These are phyloP conservation scores for Tricholoma sp. DNA, from an alignment of 768 basidiomycete genomes.

Conservation along the genomic window DNA sequence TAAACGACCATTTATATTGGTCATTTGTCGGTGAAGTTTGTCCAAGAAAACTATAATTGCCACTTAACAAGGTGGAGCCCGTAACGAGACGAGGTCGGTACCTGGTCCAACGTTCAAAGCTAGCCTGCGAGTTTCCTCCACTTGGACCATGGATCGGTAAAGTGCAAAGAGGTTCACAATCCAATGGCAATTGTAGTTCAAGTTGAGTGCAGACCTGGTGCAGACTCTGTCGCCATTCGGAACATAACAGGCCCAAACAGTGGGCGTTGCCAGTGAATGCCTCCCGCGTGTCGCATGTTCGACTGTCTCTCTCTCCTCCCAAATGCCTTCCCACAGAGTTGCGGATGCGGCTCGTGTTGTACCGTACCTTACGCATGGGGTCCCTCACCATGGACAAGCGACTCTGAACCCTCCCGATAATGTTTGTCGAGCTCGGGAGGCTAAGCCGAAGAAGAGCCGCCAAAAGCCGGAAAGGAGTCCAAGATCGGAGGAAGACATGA, in stretches of 20 bases:
- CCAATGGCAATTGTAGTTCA: too few species aligned
- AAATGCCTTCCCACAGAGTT: conserved; percentile 41
- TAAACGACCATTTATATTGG: too few species aligned
- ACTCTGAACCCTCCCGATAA: conserved; percentile 48
- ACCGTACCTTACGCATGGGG: conserved; percentile 55
- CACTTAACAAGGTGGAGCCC: too few species aligned
- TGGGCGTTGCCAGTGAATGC: conserved; percentile 24
- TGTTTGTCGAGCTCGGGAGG: conserved; percentile 41
- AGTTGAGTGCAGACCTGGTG: too few species aligned
- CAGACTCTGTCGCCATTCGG: not conserved
- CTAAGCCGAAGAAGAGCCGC: conserved; percentile 37
- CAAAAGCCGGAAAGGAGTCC: conserved; percentile 34
- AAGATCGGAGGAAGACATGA: conserved; percentile 40
- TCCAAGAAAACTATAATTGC: too few species aligned
- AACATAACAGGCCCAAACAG: conserved; percentile 26
- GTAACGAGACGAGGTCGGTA: too few species aligned
- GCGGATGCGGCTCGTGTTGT: conserved; percentile 47
- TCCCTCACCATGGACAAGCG: conserved; percentile 49
- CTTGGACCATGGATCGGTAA: too few species aligned
- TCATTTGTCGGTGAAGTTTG: too few species aligned
- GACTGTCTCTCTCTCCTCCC: conserved; percentile 30
- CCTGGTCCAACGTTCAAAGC: too few species aligned
- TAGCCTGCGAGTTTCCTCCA: too few species aligned
- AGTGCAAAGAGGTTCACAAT: too few species aligned
- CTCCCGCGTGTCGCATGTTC: conserved; percentile 38